Evolutionary conservation across 331 rosid genomes (phyloP).

Genomic region (Phaseolus coccineus): DNA sequence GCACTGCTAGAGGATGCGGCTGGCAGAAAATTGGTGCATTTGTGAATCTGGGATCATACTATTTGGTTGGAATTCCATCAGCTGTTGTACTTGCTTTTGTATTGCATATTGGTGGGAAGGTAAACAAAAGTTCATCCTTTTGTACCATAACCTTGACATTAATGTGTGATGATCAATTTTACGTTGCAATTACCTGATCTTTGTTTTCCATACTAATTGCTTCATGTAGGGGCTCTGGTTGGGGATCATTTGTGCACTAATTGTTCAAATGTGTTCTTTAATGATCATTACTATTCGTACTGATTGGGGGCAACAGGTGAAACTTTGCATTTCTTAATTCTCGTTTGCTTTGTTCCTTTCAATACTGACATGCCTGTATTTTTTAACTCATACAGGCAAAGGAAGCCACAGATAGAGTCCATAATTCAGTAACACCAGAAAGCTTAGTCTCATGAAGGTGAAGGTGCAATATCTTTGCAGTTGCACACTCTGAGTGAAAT

Average conservation of each 20-base stretch:
- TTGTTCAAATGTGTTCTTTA: conserved; percentile 57
- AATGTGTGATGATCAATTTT: not conserved
- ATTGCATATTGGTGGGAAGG: no score
- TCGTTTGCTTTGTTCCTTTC: not conserved
- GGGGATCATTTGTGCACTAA: conserved; percentile 64
- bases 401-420: conserved; percentile 67
- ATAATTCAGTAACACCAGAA: conserved; percentile 46
- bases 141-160: not conserved
- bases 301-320: conserved; percentile 73
- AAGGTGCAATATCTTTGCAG: conserved; percentile 1
- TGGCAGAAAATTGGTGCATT: no score
- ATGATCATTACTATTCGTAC: conserved; percentile 59
- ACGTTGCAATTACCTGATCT: not conserved
- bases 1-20: no score
- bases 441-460: conserved; percentile 38
- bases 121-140: not conserved
- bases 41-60: no score
- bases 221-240: conserved; percentile 71
- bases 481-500: not conserved
- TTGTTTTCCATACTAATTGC: no score
- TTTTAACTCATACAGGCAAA: conserved; percentile 52
- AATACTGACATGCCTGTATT: conserved; percentile 20
- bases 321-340: not conserved
- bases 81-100: no score
- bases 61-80: no score